Evolutionary conservation across 805 yeast genomes (phyloP).

Genomic region (Wickerhamiella occidentalis): DNA sequence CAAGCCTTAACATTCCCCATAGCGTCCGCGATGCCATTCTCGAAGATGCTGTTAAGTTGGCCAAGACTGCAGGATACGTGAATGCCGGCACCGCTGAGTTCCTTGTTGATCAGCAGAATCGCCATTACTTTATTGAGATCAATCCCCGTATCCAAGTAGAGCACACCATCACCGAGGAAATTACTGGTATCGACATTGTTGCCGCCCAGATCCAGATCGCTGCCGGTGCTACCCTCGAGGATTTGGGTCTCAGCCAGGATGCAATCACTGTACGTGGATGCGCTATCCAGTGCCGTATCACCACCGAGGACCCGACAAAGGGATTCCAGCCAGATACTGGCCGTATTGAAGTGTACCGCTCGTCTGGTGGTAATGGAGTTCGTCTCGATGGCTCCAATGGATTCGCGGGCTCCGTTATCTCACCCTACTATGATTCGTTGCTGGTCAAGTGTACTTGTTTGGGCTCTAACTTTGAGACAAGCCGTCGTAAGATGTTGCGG

Average conservation of each 20-base stretch:
- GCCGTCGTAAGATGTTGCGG: conserved; percentile 95
- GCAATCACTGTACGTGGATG: conserved; percentile 92
- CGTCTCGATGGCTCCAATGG: conserved; percentile 98
- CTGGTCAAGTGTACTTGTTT: conserved; percentile 93
- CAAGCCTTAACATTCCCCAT: conserved; percentile 79
- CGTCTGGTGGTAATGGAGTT: conserved; percentile 99
- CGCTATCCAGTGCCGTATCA: conserved; percentile 98
- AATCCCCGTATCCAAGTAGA: conserved; percentile 97
- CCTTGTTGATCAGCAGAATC: conserved; percentile 80
- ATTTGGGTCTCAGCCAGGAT: conserved; percentile 87
- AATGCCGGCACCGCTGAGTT: conserved; percentile 99
- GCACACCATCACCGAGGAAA: conserved; percentile 97
- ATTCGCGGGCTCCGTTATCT: conserved; percentile 89
- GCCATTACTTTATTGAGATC: conserved; percentile 96
- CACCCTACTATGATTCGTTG: conserved; percentile 97
- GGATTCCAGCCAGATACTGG: conserved; percentile 98
- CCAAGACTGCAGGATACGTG: conserved; percentile 75
- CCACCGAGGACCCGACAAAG: conserved; percentile 94
- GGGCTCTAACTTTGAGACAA: conserved; percentile 94
- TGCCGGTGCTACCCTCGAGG: conserved; percentile 90
- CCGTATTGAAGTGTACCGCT: conserved; percentile 92
- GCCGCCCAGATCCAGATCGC: conserved; percentile 99
- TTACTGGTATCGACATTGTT: conserved; percentile 93
- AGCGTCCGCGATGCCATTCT: conserved; percentile 83
- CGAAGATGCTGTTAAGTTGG: conserved; percentile 88